Conservation (phyloP, 805 yeast species). For the Hanseniaspora lindneri region DNA sequence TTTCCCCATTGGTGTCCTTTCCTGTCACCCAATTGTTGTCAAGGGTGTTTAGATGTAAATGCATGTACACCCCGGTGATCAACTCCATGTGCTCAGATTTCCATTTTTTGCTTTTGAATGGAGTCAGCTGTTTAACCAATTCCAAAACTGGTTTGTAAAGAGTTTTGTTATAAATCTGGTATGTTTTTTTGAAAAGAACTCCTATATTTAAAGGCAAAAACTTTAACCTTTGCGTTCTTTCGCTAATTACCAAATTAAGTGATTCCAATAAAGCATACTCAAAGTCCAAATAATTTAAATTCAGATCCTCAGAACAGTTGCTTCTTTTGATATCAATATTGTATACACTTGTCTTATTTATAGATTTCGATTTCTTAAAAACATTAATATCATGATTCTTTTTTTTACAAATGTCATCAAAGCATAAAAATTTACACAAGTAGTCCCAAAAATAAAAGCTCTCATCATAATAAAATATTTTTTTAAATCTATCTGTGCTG, state of each 20-base stretch:
- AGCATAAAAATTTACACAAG: conserved; percentile 19
- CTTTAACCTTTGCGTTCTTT: conserved; percentile 55
- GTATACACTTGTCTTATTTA: conserved; percentile 10
- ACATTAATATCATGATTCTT: neutral
- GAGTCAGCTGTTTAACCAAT: conserved; percentile 65
- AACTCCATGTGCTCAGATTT: conserved; percentile 84
- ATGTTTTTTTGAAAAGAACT: conserved; percentile 29
- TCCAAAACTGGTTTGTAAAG: conserved; percentile 61
- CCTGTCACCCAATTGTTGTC: conserved; percentile 81
- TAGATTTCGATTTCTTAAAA: neutral
- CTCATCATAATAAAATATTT: conserved; percentile 22
- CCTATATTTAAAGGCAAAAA: conserved; percentile 29
- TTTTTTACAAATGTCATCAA: neutral
- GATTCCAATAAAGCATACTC: conserved; percentile 33
- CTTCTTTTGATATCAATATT: neutral
- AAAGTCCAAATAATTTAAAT: conserved; percentile 17
- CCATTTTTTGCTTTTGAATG: conserved; percentile 92
- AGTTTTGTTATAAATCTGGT: conserved; percentile 47
- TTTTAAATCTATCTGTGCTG: conserved; percentile 26
- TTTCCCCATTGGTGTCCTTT: conserved; percentile 59
- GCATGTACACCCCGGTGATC: conserved; percentile 72
- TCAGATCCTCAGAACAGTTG: conserved; percentile 3
- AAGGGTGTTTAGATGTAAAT: conserved; percentile 55
- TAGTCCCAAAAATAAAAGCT: conserved; percentile 25
- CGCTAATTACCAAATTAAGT: conserved; percentile 46